phyloP scores from a whole-genome alignment of 352 stramenopile species.

The Phytophthora boehmeriae region DNA sequence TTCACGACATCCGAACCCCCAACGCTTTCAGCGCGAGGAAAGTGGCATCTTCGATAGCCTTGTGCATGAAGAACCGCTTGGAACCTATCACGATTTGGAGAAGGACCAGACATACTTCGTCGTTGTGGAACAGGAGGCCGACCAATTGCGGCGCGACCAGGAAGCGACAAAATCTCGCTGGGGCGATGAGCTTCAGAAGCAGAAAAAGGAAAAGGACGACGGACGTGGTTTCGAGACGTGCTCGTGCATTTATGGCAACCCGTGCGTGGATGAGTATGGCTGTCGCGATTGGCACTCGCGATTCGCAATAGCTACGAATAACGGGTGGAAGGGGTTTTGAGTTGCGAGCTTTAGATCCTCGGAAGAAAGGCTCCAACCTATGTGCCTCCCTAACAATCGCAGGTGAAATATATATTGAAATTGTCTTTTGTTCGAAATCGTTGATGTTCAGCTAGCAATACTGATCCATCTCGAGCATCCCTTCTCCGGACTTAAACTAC shows the following conservation, averaged over 20 bases:
- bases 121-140: constrained; percentile 80
- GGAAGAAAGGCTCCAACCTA: neutral
- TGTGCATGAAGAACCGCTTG: constrained; percentile 67
- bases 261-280: constrained; percentile 90
- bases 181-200: constrained; percentile 33
- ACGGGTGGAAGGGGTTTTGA: constrained; percentile 91
- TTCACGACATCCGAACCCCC: constrained; percentile 47
- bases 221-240: constrained; percentile 82
- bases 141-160: constrained; percentile 73
- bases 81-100: constrained; percentile 73
- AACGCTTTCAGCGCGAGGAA: constrained; percentile 64
- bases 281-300: constrained; percentile 90
- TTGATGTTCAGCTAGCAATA: neutral
- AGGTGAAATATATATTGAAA: neutral
- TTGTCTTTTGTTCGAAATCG: neutral
- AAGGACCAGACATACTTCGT: constrained; percentile 81
- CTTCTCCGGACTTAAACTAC: neutral
- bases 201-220: constrained; percentile 55
- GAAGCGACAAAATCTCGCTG: constrained; percentile 62
- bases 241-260: constrained; percentile 91
- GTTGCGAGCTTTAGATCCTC: neutral
- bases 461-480: neutral
- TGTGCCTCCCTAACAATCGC: neutral
- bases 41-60: constrained; percentile 59
- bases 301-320: constrained; percentile 82